Evolutionary conservation across 805 yeast species (phyloP), one percentile per base, ranked within the genome.

Genomic region (Candida hispaniensis): DNA sequence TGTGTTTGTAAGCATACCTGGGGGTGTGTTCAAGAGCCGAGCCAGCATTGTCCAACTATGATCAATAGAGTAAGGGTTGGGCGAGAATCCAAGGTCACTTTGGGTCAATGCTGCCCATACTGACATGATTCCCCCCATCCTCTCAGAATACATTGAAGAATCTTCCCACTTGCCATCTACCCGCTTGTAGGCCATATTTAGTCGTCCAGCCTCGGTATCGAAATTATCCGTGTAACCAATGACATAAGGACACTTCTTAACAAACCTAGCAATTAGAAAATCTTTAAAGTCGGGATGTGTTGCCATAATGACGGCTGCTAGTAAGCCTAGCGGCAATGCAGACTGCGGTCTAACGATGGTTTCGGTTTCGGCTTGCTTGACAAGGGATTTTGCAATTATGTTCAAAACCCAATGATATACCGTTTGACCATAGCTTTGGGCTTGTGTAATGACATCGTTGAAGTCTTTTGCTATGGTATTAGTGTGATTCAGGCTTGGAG

Each of bases 311-410:
- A 64, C 61, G 11, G 70, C 49, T 0, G 88, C 61, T 19, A 88
- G 56, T 47, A 67, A 68, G 0, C 82, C 94, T 27, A 91, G 59
- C 0, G 98, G 93, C 6, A 79, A 49, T 0, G 95, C 80, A 3
- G 85, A 73, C 26, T 71, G 69, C 2, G 93, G 75, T 40, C 76
- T 71, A 0, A 80, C 93, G 10, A 79, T 66, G 6, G 83, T 86
- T 55, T 91, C 98, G 1, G 93, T 72, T 55, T 86, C 97, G 1
- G 96, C 88, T 58, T 91, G 98, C 16, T 79, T 72, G 1, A 91
- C 81, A 2, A 86, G 60, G 3, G 88, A 79, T 51, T 91, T 91
- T 4, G 95, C 79, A 17, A 80, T 68, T 49, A 77, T 78, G 50
- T 91, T 91, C 20, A 85, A 58, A 5, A 79, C 66, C 85, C 93